A percentile compares a stretch with the other conserved stretches of the same genome.
Conservation (phyloP, 192 early-diverging fungal species). For the Entomortierella lignicola region DNA sequence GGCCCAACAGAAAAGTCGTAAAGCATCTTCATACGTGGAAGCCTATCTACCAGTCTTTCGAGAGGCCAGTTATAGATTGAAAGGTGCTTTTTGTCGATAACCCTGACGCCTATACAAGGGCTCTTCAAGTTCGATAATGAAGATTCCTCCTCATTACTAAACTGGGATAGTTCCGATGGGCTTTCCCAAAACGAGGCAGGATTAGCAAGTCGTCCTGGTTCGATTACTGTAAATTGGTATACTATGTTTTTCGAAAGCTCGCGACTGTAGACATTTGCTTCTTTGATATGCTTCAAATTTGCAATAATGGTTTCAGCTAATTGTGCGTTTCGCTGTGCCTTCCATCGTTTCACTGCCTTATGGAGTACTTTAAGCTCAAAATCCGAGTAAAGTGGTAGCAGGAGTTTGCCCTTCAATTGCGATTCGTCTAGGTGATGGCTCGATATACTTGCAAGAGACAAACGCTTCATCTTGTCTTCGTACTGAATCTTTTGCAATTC, state of each 20-base stretch:
- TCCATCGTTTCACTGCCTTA: conserved; percentile 60
- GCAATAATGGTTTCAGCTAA: conserved; percentile 76
- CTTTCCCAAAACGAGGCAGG: conserved; percentile 65
- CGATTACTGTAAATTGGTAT: conserved; percentile 86
- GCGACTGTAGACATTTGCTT: conserved; percentile 89
- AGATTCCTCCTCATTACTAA: conserved; percentile 60
- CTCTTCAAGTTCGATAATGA: conserved; percentile 56
- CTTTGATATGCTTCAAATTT: conserved; percentile 81
- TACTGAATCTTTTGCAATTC: conserved; percentile 65
- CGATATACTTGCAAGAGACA: conserved; percentile 47
- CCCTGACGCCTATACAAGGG: conserved; percentile 65
- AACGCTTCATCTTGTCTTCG: conserved; percentile 62
- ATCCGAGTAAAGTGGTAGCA: conserved; percentile 55
- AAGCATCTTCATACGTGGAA: conserved; percentile 77
- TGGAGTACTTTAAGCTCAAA: conserved; percentile 56
- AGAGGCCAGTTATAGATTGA: conserved; percentile 76
- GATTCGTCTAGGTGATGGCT: conserved; percentile 52
- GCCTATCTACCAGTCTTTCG: conserved; percentile 61
- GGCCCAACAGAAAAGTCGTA: conserved; percentile 67
- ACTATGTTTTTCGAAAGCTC: conserved; percentile 85
- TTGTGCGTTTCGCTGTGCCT: conserved; percentile 64
- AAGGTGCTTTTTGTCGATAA: conserved; percentile 66
- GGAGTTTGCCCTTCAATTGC: conserved; percentile 38
- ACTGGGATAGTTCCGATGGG: conserved; percentile 60
- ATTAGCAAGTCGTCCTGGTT: conserved; percentile 65